These are phyloP conservation scores for Boletus sp. DNA, from an alignment of 1,284 basidiomycete species.

Conservation along the genomic window DNA sequence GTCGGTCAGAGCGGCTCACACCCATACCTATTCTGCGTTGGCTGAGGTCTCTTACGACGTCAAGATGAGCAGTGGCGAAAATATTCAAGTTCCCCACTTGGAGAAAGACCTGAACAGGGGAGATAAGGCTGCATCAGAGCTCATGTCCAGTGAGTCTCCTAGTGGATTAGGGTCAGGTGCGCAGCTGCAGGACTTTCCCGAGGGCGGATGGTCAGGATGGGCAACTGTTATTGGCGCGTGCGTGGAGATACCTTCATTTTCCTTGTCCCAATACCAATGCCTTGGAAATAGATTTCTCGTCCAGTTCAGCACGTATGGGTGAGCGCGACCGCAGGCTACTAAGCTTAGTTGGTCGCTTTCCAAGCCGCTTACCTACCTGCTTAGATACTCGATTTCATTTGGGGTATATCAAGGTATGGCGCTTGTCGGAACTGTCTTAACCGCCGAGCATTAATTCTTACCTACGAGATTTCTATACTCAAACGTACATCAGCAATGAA, in stretches of 20 bases:
- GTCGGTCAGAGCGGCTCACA: too few species aligned
- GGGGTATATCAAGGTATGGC: slow-evolving; percentile 49
- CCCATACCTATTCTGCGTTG: too few species aligned
- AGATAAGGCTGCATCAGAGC: neutral
- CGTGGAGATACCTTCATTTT: slow-evolving; percentile 9
- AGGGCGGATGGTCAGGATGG: slow-evolving; percentile 35
- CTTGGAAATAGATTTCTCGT: slow-evolving; percentile 32
- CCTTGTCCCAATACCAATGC: neutral
- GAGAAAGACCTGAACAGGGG: neutral
- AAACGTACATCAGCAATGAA: slow-evolving; percentile 40
- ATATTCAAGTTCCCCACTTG: neutral
- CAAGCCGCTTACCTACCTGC: neutral
- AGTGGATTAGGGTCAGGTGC: neutral
- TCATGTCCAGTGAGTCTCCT: neutral
- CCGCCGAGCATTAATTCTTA: neutral
- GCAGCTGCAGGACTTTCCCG: slow-evolving; percentile 23
- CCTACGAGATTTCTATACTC: slow-evolving; percentile 40
- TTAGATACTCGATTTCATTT: slow-evolving; percentile 44
- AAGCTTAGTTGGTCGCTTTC: neutral
- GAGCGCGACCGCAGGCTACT: neutral
- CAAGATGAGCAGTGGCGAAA: neutral
- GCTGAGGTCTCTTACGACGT: neutral
- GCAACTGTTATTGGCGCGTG: slow-evolving; percentile 38
- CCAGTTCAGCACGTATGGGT: slow-evolving; percentile 46
- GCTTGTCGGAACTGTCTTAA: neutral